Conservation (phyloP, 345 rosid species). For the Ceriops zippeliana region DNA sequence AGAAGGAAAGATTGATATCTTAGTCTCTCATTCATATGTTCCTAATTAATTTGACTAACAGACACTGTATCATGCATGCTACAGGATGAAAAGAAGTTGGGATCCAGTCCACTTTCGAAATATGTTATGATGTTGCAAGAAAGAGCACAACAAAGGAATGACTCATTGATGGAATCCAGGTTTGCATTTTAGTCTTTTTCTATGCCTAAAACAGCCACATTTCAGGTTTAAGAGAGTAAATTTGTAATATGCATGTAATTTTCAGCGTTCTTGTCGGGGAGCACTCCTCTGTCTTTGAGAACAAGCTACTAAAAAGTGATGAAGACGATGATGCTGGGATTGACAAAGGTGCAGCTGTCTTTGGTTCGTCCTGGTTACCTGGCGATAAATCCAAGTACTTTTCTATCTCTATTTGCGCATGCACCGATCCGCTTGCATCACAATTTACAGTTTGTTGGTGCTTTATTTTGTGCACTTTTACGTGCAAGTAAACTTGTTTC, state of each 20-base stretch:
- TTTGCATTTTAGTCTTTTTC: conserved; percentile 19
- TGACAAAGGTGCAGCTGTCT: conserved; percentile 54
- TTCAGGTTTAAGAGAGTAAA: background rate
- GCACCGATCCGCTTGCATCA: background rate
- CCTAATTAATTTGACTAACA: background rate
- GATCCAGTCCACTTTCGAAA: conserved; percentile 64
- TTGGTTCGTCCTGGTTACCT: conserved; percentile 87
- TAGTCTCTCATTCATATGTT: background rate
- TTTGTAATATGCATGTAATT: conserved; percentile 14
- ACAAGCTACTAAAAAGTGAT: conserved; percentile 43
- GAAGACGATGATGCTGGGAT: conserved; percentile 48
- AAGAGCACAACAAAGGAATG: conserved; percentile 67
- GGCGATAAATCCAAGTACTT: conserved; percentile 51
- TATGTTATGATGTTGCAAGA: conserved; percentile 47
- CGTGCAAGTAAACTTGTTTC: background rate
- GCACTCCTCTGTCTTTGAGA: conserved; percentile 54
- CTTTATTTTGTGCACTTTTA: background rate
- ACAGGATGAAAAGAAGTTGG: conserved; percentile 63
- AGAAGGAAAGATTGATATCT: background rate
- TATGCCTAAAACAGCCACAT: background rate
- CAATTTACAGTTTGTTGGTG: background rate
- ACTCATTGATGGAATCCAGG: conserved; percentile 83
- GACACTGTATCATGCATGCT: conserved; percentile 13
- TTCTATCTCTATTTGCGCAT: conserved; percentile 3
- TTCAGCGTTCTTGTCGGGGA: conserved; percentile 86